A percentile compares a stretch with the other conserved stretches of the same genome.
These are phyloP conservation scores for Carex littledalei DNA, from an alignment of 176 grass and related monocot species.

Conservation along the genomic window DNA sequence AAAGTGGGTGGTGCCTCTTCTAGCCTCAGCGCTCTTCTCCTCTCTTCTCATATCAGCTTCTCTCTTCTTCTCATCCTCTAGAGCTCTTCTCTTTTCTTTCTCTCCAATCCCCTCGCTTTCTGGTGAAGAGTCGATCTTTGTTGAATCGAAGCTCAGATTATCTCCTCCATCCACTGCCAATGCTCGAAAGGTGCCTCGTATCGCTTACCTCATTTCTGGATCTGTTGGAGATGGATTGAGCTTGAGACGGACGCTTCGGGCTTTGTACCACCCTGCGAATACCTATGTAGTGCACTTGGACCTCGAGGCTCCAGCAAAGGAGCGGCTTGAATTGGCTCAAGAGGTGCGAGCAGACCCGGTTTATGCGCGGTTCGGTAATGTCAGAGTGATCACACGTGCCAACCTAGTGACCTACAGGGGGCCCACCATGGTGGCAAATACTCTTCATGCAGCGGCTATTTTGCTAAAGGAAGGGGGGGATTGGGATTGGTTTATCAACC, in stretches of 20 bases:
- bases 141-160: constrained; percentile 67
- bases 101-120: constrained; percentile 46
- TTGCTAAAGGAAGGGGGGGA: constrained; percentile 60
- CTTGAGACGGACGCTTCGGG: constrained; percentile 59
- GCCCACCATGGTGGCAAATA: constrained; percentile 89
- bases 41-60: constrained; percentile 66
- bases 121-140: constrained; percentile 54
- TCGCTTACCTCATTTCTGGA: constrained; percentile 81
- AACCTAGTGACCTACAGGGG: constrained; percentile 89
- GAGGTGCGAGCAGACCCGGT: constrained; percentile 38
- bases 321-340: constrained; percentile 54
- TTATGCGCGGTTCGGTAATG: constrained; percentile 59
- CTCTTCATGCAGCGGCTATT: constrained; percentile 78
- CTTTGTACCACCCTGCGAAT: constrained; percentile 71
- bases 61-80: constrained; percentile 64
- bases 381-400: constrained; percentile 62
- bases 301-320: constrained; percentile 58
- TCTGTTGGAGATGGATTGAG: constrained; percentile 59
- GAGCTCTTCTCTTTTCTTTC: constrained; percentile 70
- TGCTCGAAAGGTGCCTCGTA: constrained; percentile 34
- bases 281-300: constrained; percentile 76
- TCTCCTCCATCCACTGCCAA: background rate
- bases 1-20: constrained; percentile 75
- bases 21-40: constrained; percentile 59
- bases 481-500: constrained; percentile 96